Base-by-base conservation (phyloP, 164 flowering plant species). In the Tetracentron sinense region DNA sequence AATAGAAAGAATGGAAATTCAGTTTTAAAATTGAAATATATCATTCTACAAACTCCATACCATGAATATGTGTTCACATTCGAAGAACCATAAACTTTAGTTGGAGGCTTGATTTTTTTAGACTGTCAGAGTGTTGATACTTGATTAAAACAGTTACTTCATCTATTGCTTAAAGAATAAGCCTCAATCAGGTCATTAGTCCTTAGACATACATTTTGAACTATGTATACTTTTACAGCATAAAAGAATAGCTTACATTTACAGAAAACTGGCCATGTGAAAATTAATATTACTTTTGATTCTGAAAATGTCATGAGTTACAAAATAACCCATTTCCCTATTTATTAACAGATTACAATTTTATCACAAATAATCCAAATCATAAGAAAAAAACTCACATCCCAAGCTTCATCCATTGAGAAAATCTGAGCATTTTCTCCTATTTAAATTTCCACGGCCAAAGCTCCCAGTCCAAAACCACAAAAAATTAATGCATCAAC, bases 401-500 rank as follows among this genome's bases (percentile, higher is more conserved):
- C 29, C 90, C 94, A 53, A 84, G 79, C 72, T 85, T 88, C n/a
- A 76, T 82, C 65, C 87, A 81, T 59, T 85, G 75, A 15, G 88
- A 79, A 59, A 87, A 83, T 28, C 87, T 83, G 30, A 88, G 83
- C 90, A 88, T 88, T 66, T 77, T 77, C 61, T 17, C 17, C 60
- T 19, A 20, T 33, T 12, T 16, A 27, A 64, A 42, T 61, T n/a
- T n/a, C n/a, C n/a, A n/a, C n/a, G n/a, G n/a, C n/a, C n/a, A n/a
- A n/a, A n/a, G n/a, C n/a, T n/a, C n/a, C 21, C 19, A 26, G 56
- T 25, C 47, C 25, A 55, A 10, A n/a, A n/a, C 8, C 42, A 20
- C 38, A 44, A 47, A 16, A 38, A 1, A 10, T 38, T 1, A 38
- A 38, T 16, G 14, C 44, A 38, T 10, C 44, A 10, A 38, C 44